A percentile compares a stretch with the other conserved stretches of the same genome.
Evolutionary conservation across 202 grass and related monocot genomes (phyloP).

Genomic region (Dendrocalamus latiflorus): DNA sequence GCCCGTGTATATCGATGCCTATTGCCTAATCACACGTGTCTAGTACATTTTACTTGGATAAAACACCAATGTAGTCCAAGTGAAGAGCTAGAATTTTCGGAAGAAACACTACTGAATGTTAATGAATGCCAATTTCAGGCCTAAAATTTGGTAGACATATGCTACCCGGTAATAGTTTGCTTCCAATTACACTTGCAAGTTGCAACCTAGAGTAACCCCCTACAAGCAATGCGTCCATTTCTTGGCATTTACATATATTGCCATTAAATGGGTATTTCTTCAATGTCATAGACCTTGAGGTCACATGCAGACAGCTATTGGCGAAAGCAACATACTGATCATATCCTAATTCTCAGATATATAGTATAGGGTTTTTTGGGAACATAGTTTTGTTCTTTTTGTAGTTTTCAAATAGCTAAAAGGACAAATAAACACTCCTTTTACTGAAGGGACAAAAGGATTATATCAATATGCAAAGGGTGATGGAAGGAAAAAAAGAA

Average conservation of each 20-base stretch:
- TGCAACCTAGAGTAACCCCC: neutral
- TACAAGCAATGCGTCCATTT: neutral
- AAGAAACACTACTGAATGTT: neutral
- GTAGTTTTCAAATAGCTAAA: neutral
- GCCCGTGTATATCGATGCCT: neutral
- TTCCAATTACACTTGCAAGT: neutral
- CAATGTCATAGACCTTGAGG: neutral
- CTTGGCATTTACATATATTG: neutral
- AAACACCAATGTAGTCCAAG: neutral
- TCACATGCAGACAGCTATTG: neutral
- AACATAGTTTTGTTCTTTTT: neutral
- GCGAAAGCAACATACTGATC: conserved; percentile 6
- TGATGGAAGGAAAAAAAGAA: neutral
- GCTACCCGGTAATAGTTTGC: neutral
- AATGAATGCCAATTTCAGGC: neutral
- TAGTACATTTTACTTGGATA: neutral
- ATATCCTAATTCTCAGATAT: neutral
- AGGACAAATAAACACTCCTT: neutral
- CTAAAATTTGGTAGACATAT: neutral
- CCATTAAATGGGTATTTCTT: neutral
- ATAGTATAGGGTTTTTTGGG: neutral
- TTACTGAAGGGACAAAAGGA: neutral
- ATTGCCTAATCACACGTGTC: neutral
- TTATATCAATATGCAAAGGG: neutral
- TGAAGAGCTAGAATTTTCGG: neutral